Percentiles rank a stretch among this genome's conserved stretches.
phyloP scores from a whole-genome alignment of 352 stramenopile genomes.

The Blastocystis sp. region DNA sequence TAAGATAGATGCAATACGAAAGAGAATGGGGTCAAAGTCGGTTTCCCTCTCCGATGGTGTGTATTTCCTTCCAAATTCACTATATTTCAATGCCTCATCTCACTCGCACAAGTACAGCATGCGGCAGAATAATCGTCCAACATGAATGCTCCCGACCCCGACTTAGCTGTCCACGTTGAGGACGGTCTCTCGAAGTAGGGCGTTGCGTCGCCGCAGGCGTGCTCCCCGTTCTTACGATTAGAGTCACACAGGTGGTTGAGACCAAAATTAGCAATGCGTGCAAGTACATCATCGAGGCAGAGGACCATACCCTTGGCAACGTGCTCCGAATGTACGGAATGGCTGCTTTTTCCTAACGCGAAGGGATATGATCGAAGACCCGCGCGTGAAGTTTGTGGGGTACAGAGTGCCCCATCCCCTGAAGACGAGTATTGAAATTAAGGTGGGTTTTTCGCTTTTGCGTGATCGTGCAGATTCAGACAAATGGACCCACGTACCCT shows the following conservation, averaged over 20 bases:
- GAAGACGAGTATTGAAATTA: conserved; percentile 53
- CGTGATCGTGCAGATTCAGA: conserved; percentile 14
- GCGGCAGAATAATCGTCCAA: conserved; percentile 2
- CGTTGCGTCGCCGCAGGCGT: background rate
- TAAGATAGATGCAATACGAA: too few relatives aligned
- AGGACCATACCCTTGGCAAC: conserved; percentile 61
- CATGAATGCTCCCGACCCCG: conserved; percentile 53
- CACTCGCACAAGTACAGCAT: background rate
- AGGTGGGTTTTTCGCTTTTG: conserved; percentile 7
- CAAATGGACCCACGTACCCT: conserved; percentile 14
- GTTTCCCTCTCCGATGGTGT: too few relatives aligned
- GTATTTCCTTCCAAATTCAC: too few relatives aligned
- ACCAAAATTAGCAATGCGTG: conserved; percentile 64
- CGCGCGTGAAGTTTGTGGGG: conserved; percentile 34
- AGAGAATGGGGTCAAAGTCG: too few relatives aligned
- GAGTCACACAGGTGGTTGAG: conserved; percentile 25
- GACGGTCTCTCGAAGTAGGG: conserved; percentile 27
- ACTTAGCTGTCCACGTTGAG: conserved; percentile 46
- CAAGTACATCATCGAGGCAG: conserved; percentile 60
- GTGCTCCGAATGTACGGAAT: conserved; percentile 38
- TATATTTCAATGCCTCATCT: too few relatives aligned
- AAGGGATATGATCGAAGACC: conserved; percentile 63
- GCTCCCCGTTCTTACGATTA: conserved; percentile 13
- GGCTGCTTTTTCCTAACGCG: background rate
- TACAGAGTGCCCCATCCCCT: conserved; percentile 55